These are phyloP conservation scores for Arabidopsis arenosa DNA, from an alignment of 345 rosid genomes.

Conservation along the genomic window DNA sequence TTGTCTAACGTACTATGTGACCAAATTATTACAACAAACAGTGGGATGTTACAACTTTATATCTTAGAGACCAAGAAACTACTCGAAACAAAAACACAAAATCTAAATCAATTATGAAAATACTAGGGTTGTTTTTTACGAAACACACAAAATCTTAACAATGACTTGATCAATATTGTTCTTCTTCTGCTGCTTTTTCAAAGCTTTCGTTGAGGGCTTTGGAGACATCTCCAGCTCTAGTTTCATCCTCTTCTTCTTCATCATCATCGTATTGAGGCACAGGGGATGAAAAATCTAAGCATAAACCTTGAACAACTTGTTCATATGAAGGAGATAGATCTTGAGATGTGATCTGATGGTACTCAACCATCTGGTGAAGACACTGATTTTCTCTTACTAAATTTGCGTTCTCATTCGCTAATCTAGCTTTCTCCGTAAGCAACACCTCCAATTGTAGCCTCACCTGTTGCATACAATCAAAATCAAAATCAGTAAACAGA, in stretches of 20 bases:
- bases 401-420: conserved; percentile 85
- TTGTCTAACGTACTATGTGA: not conserved
- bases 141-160: not conserved
- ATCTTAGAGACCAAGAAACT: conserved; percentile 23
- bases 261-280: conserved; percentile 41
- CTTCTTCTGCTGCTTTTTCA: conserved; percentile 38
- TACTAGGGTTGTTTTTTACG: not conserved
- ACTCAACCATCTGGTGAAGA: conserved; percentile 83
- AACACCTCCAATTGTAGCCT: conserved; percentile 92
- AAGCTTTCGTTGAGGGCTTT: conserved; percentile 56
- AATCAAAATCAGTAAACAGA: conserved; percentile 4
- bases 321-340: conserved; percentile 84
- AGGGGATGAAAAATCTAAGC: conserved; percentile 88
- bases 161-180: not conserved
- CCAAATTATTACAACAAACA: conserved; percentile 33
- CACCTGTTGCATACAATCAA: conserved; percentile 54
- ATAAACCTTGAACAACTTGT: conserved; percentile 61
- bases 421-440: conserved; percentile 85
- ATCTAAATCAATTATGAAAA: not conserved
- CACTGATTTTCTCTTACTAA: conserved; percentile 85
- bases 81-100: not conserved
- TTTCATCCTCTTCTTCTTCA: conserved; percentile 34
- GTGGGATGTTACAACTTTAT: conserved; percentile 17
- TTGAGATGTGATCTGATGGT: conserved; percentile 81
- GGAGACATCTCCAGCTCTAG: conserved; percentile 37